Evolutionary conservation across 108 stramenopile species (phyloP).

Genomic region (Stephanodiscus triporus): DNA sequence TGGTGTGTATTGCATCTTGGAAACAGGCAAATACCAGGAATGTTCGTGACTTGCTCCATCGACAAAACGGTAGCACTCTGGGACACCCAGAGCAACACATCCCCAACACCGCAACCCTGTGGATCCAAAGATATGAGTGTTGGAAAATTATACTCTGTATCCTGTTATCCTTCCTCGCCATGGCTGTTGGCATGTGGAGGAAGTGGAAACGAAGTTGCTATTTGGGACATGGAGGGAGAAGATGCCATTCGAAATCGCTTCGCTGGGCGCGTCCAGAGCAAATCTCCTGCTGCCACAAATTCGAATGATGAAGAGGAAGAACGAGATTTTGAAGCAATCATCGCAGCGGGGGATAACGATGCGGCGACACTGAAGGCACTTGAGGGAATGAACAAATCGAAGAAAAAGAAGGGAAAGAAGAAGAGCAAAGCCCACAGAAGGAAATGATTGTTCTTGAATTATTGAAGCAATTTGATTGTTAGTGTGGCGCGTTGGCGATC

Average conservation of each 20-base stretch:
- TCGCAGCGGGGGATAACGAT: slow-evolving; percentile 49
- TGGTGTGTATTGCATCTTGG: background rate
- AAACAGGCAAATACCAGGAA: slow-evolving; percentile 76
- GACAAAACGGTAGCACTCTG: slow-evolving; percentile 95
- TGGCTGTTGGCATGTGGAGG: slow-evolving; percentile 93
- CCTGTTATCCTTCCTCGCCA: slow-evolving; percentile 86
- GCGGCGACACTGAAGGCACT: slow-evolving; percentile 31
- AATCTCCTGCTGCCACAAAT: slow-evolving; percentile 9
- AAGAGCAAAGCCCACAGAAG: slow-evolving; percentile 67
- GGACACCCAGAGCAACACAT: slow-evolving; percentile 71
- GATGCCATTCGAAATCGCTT: slow-evolving; percentile 76
- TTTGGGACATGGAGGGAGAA: slow-evolving; percentile 92
- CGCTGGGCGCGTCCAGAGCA: slow-evolving; percentile 48
- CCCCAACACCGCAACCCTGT: slow-evolving; percentile 60
- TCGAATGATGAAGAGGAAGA: slow-evolving; percentile 29
- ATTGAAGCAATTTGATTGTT: too few relatives aligned
- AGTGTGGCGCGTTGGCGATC: background rate
- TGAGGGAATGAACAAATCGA: slow-evolving; percentile 66
- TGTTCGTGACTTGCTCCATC: slow-evolving; percentile 87
- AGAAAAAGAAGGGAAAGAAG: slow-evolving; percentile 63
- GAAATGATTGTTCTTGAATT: slow-evolving; percentile 1
- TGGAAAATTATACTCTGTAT: slow-evolving; percentile 86
- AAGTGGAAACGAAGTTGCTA: slow-evolving; percentile 84
- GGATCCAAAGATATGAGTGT: slow-evolving; percentile 87
- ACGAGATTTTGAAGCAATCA: slow-evolving; percentile 77